Conservation (phyloP, 352 stramenopile species). For the Phytopythium cucurbitacearum region DNA sequence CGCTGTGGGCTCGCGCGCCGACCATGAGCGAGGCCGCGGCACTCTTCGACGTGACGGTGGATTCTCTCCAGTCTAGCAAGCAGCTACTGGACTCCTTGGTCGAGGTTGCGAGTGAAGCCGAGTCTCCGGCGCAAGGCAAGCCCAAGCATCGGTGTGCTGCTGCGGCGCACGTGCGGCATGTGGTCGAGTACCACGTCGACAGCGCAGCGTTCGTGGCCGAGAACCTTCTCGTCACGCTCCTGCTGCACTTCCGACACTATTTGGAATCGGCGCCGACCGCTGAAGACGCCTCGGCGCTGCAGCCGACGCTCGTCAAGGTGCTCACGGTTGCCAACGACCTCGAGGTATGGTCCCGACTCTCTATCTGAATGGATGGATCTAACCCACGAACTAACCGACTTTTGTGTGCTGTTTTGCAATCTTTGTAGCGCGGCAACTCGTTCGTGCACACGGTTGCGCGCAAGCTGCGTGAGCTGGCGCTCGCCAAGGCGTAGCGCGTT, state of each 20-base stretch:
- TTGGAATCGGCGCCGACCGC: conserved; percentile 26
- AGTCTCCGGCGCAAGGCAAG: conserved; percentile 7
- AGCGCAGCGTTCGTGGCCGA: conserved; percentile 73
- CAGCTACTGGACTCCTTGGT: conserved; percentile 28
- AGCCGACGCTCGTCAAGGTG: conserved; percentile 66
- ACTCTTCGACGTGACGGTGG: conserved; percentile 45
- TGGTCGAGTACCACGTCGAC: conserved; percentile 75
- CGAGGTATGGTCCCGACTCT: conserved; percentile 21
- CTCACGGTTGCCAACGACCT: conserved; percentile 56
- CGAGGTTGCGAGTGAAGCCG: conserved; percentile 9
- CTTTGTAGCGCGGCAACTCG: conserved; percentile 35
- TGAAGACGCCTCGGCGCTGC: conserved; percentile 19
- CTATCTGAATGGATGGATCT: background rate
- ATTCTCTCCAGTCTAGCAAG: conserved; percentile 46
- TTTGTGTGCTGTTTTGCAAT: conserved; percentile 5
- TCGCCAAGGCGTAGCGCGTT: conserved; percentile 15
- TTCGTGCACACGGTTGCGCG: conserved; percentile 71
- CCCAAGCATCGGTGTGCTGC: conserved; percentile 1
- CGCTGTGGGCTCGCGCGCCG: conserved; percentile 54
- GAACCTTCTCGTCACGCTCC: conserved; percentile 70
- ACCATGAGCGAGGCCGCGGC: conserved; percentile 56
- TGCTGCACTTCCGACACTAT: conserved; percentile 72
- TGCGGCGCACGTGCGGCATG: conserved; percentile 30
- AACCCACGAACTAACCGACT: conserved; percentile 1
- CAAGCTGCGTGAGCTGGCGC: conserved; percentile 57